phyloP scores from a whole-genome alignment of 495 filamentous ascomycete genomes.

The Talaromyces proteolyticus region DNA sequence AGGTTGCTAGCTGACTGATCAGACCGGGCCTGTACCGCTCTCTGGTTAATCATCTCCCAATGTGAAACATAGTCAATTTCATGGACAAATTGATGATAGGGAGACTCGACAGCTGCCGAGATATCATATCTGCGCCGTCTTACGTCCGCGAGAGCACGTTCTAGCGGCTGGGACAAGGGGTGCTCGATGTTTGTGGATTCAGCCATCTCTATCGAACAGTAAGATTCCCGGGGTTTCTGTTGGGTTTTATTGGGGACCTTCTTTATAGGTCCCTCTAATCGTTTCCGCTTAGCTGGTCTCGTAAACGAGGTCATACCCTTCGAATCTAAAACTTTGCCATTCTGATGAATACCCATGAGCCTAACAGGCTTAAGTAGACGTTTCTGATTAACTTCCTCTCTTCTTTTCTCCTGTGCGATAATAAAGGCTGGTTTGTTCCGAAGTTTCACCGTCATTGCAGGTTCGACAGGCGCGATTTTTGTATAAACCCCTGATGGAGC shows the following conservation, averaged over 20 bases:
- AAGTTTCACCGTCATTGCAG: constrained; percentile 28
- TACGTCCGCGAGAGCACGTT: not conserved
- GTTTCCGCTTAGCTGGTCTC: constrained; percentile 10
- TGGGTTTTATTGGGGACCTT: not conserved
- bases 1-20: constrained; percentile 6
- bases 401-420: constrained; percentile 22
- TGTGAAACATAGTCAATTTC: constrained; percentile 1
- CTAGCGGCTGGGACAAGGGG: not conserved
- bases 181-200: not conserved
- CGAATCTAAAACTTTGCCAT: not conserved
- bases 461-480: constrained; percentile 19
- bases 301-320: constrained; percentile 18
- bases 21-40: not conserved
- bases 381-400: constrained; percentile 19
- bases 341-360: constrained; percentile 25
- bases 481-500: constrained; percentile 9
- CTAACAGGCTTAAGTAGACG: constrained; percentile 22
- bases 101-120: not conserved
- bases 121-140: not conserved
- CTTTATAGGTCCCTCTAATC: not conserved
- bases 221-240: too few relatives aligned
- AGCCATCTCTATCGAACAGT: not conserved
- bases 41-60: not conserved
- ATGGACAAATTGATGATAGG: constrained; percentile 1
- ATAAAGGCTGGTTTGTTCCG: constrained; percentile 31